These are phyloP conservation scores for Sarocladium strictum DNA, from an alignment of 2,329 filamentous ascomycete species.

Conservation along the genomic window DNA sequence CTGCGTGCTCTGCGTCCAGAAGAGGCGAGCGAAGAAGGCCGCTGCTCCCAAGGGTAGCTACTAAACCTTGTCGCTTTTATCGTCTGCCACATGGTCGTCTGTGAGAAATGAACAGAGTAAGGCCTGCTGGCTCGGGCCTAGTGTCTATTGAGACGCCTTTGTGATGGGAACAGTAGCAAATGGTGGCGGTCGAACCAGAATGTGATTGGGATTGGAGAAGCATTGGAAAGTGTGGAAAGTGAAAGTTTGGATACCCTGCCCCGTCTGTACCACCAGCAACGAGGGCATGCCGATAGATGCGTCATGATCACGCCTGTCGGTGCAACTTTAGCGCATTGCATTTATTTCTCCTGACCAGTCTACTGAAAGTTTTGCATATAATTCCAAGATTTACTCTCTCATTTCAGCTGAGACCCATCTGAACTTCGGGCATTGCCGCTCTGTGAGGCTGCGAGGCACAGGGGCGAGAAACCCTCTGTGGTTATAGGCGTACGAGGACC, in stretches of 20 bases:
- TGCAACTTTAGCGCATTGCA: not conserved
- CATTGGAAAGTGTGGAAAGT: not conserved
- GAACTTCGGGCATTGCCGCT: too few species aligned
- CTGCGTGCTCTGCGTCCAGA: conserved; percentile 21
- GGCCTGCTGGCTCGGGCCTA: conserved; percentile 3
- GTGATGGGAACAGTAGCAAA: not conserved
- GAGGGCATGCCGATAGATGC: not conserved
- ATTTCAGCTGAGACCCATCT: too few species aligned
- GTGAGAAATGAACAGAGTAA: not conserved
- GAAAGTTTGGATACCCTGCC: conserved; percentile 1
- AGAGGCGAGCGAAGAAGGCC: conserved; percentile 18
- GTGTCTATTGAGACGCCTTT: not conserved
- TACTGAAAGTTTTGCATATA: not conserved
- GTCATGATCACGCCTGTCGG: conserved; percentile 2
- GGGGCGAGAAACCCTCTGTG: too few species aligned
- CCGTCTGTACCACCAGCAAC: not conserved
- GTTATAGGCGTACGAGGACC: too few species aligned
- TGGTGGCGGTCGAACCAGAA: not conserved
- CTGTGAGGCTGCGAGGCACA: too few species aligned
- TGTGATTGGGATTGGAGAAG: not conserved
- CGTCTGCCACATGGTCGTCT: too few species aligned
- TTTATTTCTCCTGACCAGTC: not conserved
- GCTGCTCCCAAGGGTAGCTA: conserved; percentile 21
- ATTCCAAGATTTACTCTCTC: too few species aligned
- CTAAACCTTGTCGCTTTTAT: too few species aligned